Evolutionary conservation across 73 alveolate species (phyloP).

Genomic region (Paramecium sexaurelia): DNA sequence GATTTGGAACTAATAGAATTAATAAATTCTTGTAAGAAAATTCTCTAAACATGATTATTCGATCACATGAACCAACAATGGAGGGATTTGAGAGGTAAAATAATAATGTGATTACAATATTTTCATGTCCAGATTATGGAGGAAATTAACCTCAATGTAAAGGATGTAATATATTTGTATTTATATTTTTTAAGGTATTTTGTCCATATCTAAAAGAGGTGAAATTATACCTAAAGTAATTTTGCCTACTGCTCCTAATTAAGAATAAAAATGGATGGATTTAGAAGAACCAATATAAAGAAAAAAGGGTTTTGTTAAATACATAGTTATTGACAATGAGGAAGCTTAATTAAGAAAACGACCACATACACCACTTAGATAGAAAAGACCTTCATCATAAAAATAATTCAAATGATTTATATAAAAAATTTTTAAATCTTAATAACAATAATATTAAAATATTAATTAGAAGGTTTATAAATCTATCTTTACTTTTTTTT

Average conservation of each 20-base stretch:
- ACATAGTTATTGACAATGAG: not conserved
- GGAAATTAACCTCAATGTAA: not conserved
- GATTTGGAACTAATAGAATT: constrained; percentile 87
- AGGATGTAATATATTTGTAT: not conserved
- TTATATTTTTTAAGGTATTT: not conserved
- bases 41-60: constrained; percentile 77
- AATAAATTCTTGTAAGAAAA: constrained; percentile 85
- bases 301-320: constrained; percentile 31
- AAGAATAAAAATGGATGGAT: constrained; percentile 55
- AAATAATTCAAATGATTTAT: constrained; percentile 45
- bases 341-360: constrained; percentile 1
- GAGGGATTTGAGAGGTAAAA: constrained; percentile 83
- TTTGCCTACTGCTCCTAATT: not conserved
- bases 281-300: constrained; percentile 40
- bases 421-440: not conserved
- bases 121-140: constrained; percentile 84
- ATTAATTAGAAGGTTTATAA: too few species aligned
- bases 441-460: too few species aligned
- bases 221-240: constrained; percentile 50
- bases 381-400: not conserved
- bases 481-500: too few species aligned
- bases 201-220: not conserved
- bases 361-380: constrained; percentile 14
- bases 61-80: constrained; percentile 86
- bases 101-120: constrained; percentile 80